Evolutionary conservation across 1,139 yeast species (phyloP).

Genomic region (Spencermartinsiella ligniputridi): DNA sequence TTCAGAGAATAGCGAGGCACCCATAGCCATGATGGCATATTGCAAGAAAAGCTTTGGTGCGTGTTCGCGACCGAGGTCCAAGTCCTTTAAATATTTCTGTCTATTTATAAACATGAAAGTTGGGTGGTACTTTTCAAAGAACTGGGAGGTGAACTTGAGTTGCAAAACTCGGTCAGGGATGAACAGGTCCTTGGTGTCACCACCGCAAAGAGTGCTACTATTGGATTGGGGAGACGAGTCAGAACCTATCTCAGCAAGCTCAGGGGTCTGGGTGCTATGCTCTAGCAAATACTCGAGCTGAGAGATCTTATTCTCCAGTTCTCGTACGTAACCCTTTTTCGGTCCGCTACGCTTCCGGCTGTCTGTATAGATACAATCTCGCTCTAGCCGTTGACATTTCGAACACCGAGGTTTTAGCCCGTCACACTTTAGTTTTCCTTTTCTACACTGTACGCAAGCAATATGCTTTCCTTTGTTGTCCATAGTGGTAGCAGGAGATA

Average conservation of each 20-base stretch:
- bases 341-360: conserved; percentile 31
- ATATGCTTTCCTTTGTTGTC: conserved; percentile 20
- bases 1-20: conserved; percentile 23
- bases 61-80: conserved; percentile 12
- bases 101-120: conserved; percentile 23
- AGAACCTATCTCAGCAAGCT: not conserved
- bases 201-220: not conserved
- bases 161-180: not conserved
- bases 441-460: conserved; percentile 32
- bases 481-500: too few species aligned
- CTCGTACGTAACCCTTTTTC: conserved; percentile 31
- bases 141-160: conserved; percentile 13
- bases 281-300: conserved; percentile 24
- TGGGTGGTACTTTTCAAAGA: conserved; percentile 19
- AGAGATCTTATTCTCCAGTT: conserved; percentile 28
- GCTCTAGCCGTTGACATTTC: conserved; percentile 26
- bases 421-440: conserved; percentile 33
- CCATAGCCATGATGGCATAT: conserved; percentile 28
- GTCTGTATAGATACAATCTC: conserved; percentile 29
- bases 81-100: conserved; percentile 17
- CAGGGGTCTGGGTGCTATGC: not conserved
- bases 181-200: not conserved
- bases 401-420: conserved; percentile 31
- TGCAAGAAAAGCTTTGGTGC: conserved; percentile 28
- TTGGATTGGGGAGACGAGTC: not conserved